Base-by-base conservation (phyloP, 257 asterid genomes). In the Striga asiatica region DNA sequence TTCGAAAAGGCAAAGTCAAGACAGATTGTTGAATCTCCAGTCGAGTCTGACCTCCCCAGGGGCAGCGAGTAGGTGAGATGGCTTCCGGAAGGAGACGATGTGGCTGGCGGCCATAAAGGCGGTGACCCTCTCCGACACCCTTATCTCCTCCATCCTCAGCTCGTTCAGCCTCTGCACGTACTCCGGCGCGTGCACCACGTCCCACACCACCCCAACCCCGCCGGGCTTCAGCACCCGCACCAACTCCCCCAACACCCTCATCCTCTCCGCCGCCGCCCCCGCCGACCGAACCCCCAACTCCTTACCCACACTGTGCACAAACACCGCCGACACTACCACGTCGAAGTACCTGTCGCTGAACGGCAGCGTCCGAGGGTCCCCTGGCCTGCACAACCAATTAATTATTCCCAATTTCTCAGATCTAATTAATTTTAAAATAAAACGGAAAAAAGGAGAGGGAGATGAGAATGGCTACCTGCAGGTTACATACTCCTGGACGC, bases 41-140 rank as follows among this genome's bases (percentile, higher is more conserved):
- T 89, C 97, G 0, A 89, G 72, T 50, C 93, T 75, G 10, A 85
- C 97, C 66, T 89, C 96, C 0, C 67, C 74, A 66, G 96, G 50
- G 20, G 91, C 91, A 70, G 78, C 81, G 7, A 34, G 71, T 45
- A 79, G 93, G 58, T 89, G 97, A 79, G 79, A 66, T 60, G 97
- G 97, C 84, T 86, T 89, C 42, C 72, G 69, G 62, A 89, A 89
- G 0, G 93, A 74, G 3, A 89, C 91, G 47, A 89, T 73, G 70
- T 83, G 97, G 78, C 97, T 89, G 69, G 81, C 69, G 18, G 58
- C 94, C 96, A 89, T 83, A 27, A 85, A 89, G 58, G 97, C 97
- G 16, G 94, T 89, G 20, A 86, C 94, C 17, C 96, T 57, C 78
- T 83, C 96, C 61, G 98, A 89, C 60, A 86, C 84, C 50, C 93